Percentiles rank a stretch among this genome's conserved stretches.
phyloP scores from a whole-genome alignment of 2,329 filamentous ascomycete species.

The Erysiphe pulchra region DNA sequence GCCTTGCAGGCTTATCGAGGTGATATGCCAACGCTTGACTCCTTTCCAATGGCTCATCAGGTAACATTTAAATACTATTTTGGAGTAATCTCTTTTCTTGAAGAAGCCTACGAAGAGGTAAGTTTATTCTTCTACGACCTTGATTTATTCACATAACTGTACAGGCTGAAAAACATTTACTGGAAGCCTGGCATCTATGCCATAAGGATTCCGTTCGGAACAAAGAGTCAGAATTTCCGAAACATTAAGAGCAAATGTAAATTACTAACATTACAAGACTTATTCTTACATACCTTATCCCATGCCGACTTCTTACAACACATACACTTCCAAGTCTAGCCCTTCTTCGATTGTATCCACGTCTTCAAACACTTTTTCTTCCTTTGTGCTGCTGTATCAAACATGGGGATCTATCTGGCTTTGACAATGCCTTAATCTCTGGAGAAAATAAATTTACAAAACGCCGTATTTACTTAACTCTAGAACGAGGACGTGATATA shows the following conservation, averaged over 20 bases:
- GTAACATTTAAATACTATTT: conserved; percentile 95
- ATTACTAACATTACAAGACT: conserved; percentile 25
- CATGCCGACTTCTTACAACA: conserved; percentile 69
- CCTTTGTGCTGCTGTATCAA: conserved; percentile 61
- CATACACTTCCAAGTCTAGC: conserved; percentile 54
- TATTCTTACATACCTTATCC: conserved; percentile 85
- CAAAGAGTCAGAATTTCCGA: conserved; percentile 35
- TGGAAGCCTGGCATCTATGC: conserved; percentile 60
- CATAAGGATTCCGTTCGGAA: conserved; percentile 48
- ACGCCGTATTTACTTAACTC: conserved; percentile 75
- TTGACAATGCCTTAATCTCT: conserved; percentile 55
- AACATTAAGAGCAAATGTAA: background rate
- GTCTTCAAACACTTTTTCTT: conserved; percentile 50
- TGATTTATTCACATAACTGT: background rate
- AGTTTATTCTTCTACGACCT: conserved; percentile 4
- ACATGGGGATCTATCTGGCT: conserved; percentile 55
- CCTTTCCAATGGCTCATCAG: conserved; percentile 70
- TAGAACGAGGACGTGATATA: conserved; percentile 80
- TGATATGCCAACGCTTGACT: conserved; percentile 57
- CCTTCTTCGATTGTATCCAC: conserved; percentile 51
- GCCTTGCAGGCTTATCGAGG: conserved; percentile 51
- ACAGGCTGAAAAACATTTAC: conserved; percentile 56
- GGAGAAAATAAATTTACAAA: conserved; percentile 87
- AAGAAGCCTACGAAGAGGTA: conserved; percentile 73
- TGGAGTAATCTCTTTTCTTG: conserved; percentile 77